Conservation (phyloP, 768 basidiomycete genomes). For the Russula earlei region DNA sequence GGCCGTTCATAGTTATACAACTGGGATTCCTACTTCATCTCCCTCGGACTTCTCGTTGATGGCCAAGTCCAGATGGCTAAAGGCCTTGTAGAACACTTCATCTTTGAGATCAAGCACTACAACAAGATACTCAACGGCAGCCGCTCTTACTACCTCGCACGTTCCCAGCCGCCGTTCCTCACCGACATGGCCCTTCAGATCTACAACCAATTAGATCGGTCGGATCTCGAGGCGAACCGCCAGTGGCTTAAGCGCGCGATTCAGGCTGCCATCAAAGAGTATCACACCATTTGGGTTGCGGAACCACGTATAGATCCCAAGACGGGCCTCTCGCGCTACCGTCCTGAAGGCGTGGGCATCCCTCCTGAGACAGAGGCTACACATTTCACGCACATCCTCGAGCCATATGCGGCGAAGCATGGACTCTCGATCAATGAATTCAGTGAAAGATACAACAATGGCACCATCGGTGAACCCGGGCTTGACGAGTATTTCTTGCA, state of each 20-base stretch:
- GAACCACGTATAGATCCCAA: constrained; percentile 90
- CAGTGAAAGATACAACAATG: constrained; percentile 91
- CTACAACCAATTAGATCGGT: constrained; percentile 89
- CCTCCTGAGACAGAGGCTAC: constrained; percentile 98
- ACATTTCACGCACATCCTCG: constrained; percentile 95
- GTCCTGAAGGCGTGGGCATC: constrained; percentile 90
- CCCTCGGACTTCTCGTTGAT: constrained; percentile 89
- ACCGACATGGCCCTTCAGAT: constrained; percentile 98
- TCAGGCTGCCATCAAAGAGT: constrained; percentile 96
- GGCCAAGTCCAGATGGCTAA: constrained; percentile 91
- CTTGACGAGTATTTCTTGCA: constrained; percentile 98
- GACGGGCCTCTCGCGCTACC: constrained; percentile 89
- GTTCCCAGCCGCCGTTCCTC: constrained; percentile 95
- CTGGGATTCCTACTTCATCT: constrained; percentile 94
- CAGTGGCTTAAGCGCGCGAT: constrained; percentile 93
- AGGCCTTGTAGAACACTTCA: constrained; percentile 98
- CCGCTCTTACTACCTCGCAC: constrained; percentile 89
- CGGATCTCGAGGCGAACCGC: constrained; percentile 70
- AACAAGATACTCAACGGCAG: constrained; percentile 96
- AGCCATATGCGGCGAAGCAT: constrained; percentile 88
- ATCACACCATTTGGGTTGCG: constrained; percentile 95
- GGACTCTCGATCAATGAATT: constrained; percentile 93
- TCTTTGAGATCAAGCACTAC: constrained; percentile 98
- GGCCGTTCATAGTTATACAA: constrained; percentile 63
- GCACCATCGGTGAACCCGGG: constrained; percentile 68